Percentiles rank a stretch among this genome's conserved stretches.
Evolutionary conservation across 106 monocot species (phyloP).

Genomic region (Gastrodia elata): DNA sequence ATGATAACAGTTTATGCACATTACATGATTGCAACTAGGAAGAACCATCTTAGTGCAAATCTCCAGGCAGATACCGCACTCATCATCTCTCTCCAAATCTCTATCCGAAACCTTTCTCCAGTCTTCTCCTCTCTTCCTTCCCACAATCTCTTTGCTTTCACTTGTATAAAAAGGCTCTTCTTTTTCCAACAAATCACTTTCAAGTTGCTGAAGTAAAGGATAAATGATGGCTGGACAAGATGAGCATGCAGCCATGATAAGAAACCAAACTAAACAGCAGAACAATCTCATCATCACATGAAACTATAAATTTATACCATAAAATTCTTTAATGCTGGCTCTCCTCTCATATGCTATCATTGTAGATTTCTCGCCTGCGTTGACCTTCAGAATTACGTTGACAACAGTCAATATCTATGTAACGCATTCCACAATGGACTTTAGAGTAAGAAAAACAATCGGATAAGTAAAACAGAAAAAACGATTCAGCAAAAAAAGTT

Average conservation of each 20-base stretch:
- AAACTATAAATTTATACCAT: conserved; percentile 27
- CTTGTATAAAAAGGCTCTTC: conserved; percentile 26
- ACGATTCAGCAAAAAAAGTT: background rate
- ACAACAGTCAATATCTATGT: conserved; percentile 1
- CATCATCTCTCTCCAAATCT: conserved; percentile 58
- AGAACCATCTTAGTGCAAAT: conserved; percentile 80
- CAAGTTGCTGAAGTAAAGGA: conserved; percentile 74
- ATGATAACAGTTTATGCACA: conserved; percentile 90
- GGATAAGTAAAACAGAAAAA: background rate
- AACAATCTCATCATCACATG: background rate
- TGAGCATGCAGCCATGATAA: background rate
- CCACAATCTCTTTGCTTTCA: conserved; percentile 20
- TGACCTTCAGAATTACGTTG: conserved; percentile 36
- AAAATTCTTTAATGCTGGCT: conserved; percentile 74
- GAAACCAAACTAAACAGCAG: background rate
- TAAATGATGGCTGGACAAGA: conserved; percentile 60
- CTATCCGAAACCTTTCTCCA: conserved; percentile 36
- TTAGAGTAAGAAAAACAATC: background rate
- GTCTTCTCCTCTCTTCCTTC: conserved; percentile 34
- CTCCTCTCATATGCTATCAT: conserved; percentile 61
- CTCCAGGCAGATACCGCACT: conserved; percentile 86
- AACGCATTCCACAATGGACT: background rate
- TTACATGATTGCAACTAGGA: conserved; percentile 87
- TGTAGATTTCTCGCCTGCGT: conserved; percentile 44
- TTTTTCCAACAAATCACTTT: conserved; percentile 33